Evolutionary conservation across 345 rosid genomes (phyloP), one percentile per base, ranked within the genome.

Genomic region (Eucalyptus marginata): DNA sequence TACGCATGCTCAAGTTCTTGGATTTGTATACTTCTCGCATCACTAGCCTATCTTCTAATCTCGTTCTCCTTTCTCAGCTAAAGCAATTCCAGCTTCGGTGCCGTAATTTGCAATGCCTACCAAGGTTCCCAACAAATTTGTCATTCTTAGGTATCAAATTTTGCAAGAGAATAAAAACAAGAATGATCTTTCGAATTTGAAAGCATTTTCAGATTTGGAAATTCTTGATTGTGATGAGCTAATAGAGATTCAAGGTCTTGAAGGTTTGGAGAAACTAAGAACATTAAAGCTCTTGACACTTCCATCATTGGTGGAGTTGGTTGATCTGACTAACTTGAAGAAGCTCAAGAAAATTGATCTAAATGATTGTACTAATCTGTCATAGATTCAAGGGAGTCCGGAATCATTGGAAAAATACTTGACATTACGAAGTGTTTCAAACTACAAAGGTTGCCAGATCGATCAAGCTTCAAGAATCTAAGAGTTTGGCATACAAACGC

Each of bases 191-290:
- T n/a, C 20, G 3, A 64, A 64, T 64, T 64, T 14, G 5, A 64
- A 64, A 64, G 40, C 5, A 4, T n/a, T n/a, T 1, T n/a, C 3
- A 2, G 2, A n/a, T n/a, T 7, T 64, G 20, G 5, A 13, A 16
- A n/a, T 64, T 13, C 4, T 7, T 14, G 17, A 13, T 64, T n/a
- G 36, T 14, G 76, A 64, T 1, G 4, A 7, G 36, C 18, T 64
- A 7, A n/a, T 5, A 13, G 6, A 64, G 36, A 64, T 64, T 64
- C 71, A 59, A 59, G 68, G 31, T 16, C 31, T 62, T 59, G 68
- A 12, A 59, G 16, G 12, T 59, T 59, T 59, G 68, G 31, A 59
- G 68, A 59, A 59, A 4, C 0, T 59, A 31, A 59, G 68, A 59
- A 59, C 31, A 7, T 27, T 59, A 59, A n/a, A 62, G 68, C 31